Percentiles rank a stretch among this genome's conserved stretches.
phyloP scores from a whole-genome alignment of 2,329 filamentous ascomycete genomes.

The Pseudogymnoascus sp. region DNA sequence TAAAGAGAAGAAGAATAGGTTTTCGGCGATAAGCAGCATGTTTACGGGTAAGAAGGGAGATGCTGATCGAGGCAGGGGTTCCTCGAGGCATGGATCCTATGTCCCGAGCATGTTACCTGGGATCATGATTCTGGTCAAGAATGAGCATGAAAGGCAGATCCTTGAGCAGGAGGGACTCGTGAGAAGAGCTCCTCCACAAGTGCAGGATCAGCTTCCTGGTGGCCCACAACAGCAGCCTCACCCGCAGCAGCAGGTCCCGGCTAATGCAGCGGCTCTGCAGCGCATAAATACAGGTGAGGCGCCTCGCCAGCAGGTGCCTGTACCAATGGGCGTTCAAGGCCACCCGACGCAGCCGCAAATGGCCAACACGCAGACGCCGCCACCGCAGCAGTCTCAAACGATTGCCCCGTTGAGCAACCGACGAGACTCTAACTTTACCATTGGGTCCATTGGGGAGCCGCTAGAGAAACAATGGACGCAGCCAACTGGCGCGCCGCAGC shows the following conservation, averaged over 20 bases:
- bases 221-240: no score
- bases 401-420: background rate
- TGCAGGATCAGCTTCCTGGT: background rate
- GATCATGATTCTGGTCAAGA: background rate
- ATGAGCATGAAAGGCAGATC: background rate
- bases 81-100: background rate
- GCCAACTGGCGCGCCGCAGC: background rate
- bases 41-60: conserved; percentile 14
- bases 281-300: background rate
- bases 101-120: background rate
- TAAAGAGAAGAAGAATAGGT: conserved; percentile 36
- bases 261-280: background rate
- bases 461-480: background rate
- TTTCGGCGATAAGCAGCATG: conserved; percentile 32
- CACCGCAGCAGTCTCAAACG: background rate
- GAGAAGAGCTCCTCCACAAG: background rate
- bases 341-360: background rate
- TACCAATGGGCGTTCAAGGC: background rate
- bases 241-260: background rate
- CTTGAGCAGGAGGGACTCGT: background rate
- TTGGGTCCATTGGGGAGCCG: background rate
- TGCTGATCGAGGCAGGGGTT: background rate
- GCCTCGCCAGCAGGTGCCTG: background rate
- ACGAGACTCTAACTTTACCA: background rate
- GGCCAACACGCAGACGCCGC: background rate